A percentile compares a stretch with the other conserved stretches of the same genome.
These are phyloP conservation scores for Lentinus brumalis DNA, from an alignment of 768 basidiomycete species.

Conservation along the genomic window DNA sequence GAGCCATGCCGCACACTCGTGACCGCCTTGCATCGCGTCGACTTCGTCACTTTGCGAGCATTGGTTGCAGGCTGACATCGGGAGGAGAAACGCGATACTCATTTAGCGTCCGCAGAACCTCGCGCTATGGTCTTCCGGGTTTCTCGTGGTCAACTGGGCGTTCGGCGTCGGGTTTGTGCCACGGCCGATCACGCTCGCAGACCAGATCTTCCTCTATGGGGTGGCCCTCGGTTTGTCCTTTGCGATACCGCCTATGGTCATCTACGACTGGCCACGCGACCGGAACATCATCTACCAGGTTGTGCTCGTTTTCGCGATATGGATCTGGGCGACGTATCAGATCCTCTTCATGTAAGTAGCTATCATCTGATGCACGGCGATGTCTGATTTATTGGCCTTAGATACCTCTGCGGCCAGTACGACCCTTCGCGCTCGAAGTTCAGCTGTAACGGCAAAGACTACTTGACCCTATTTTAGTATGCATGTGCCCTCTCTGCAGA, in stretches of 20 bases:
- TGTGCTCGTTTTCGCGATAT: conserved; percentile 57
- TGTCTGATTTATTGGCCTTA: conserved; percentile 15
- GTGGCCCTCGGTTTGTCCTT: conserved; percentile 61
- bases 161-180: conserved; percentile 57
- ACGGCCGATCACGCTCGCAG: conserved; percentile 44
- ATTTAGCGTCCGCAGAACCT: conserved; percentile 38
- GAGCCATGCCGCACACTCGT: too few species aligned
- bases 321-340: conserved; percentile 67
- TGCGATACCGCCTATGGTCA: conserved; percentile 63
- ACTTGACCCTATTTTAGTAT: conserved; percentile 41
- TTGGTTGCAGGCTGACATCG: too few species aligned
- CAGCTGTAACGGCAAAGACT: conserved; percentile 47
- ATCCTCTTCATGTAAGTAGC: conserved; percentile 48
- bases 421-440: conserved; percentile 29
- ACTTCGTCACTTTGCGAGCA: too few species aligned
- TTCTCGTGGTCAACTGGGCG: conserved; percentile 71
- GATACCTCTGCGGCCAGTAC: conserved; percentile 48
- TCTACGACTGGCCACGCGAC: conserved; percentile 73
- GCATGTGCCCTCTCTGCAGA: conserved; percentile 1
- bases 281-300: conserved; percentile 60
- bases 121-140: conserved; percentile 63
- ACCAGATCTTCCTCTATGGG: conserved; percentile 65
- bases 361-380: too few species aligned
- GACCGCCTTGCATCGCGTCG: too few species aligned
- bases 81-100: not conserved